Conservation (phyloP, 768 basidiomycete species). For the Lepiota brunneoincarnata region DNA sequence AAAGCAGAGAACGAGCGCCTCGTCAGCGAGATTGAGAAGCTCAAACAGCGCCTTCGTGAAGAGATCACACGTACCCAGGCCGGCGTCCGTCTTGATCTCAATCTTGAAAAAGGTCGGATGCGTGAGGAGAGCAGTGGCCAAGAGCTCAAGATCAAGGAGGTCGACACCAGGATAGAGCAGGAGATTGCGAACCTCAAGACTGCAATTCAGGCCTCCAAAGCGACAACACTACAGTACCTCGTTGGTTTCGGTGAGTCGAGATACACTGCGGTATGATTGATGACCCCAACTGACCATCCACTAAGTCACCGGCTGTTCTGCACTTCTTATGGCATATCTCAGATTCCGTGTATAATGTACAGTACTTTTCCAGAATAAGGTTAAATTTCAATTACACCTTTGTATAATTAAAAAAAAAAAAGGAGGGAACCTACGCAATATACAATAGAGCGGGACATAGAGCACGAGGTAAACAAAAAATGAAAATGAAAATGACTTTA, state of each 20-base stretch:
- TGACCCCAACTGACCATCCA: conserved; percentile 12
- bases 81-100: conserved; percentile 91
- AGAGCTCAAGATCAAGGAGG: conserved; percentile 95
- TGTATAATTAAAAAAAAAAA: conserved; percentile 3
- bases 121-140: conserved; percentile 89
- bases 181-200: conserved; percentile 88
- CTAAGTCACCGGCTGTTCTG: conserved; percentile 83
- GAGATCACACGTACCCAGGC: conserved; percentile 91
- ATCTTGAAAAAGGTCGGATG: conserved; percentile 95
- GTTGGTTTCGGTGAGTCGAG: conserved; percentile 75
- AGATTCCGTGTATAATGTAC: conserved; percentile 56
- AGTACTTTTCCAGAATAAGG: conserved; percentile 18
- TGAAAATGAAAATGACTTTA: not conserved
- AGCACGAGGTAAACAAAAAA: not conserved
- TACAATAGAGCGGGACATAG: not conserved
- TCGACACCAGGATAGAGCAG: conserved; percentile 95
- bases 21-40: conserved; percentile 85
- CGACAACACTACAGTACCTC: conserved; percentile 82
- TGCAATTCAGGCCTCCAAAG: conserved; percentile 84
- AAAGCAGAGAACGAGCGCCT: conserved; percentile 97
- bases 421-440: not conserved
- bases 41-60: conserved; percentile 90
- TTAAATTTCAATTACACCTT: not conserved
- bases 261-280: not conserved
- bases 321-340: conserved; percentile 84